phyloP scores from a whole-genome alignment of 108 stramenopile genomes.

The Conticribra weissflogii region DNA sequence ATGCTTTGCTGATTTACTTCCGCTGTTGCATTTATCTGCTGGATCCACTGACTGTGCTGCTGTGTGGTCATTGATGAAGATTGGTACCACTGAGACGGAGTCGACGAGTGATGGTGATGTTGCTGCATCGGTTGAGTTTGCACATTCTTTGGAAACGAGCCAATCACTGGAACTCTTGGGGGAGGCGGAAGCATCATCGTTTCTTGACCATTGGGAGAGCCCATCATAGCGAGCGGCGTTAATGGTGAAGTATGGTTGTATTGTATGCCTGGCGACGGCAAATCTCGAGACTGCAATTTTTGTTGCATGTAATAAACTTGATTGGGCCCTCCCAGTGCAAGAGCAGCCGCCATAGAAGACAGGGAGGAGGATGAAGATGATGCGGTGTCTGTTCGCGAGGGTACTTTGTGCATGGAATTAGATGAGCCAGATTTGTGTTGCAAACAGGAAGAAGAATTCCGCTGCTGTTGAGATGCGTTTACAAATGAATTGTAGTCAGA shows the following conservation, averaged over 20 bases:
- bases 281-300: constrained; percentile 32
- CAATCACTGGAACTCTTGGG: constrained; percentile 32
- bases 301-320: constrained; percentile 46
- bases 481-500: constrained; percentile 14
- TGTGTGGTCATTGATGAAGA: background rate
- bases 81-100: background rate
- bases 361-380: constrained; percentile 54
- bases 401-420: constrained; percentile 40
- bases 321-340: constrained; percentile 58
- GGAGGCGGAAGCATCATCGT: constrained; percentile 80
- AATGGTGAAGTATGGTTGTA: constrained; percentile 55
- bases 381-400: constrained; percentile 27
- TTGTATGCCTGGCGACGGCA: constrained; percentile 11
- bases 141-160: constrained; percentile 16
- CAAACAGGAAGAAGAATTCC: constrained; percentile 6
- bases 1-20: constrained; percentile 16
- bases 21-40: background rate
- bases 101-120: background rate
- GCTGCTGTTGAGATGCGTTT: constrained; percentile 19
- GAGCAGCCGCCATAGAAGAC: constrained; percentile 52
- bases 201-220: constrained; percentile 57
- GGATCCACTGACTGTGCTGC: background rate
- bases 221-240: constrained; percentile 74
- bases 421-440: constrained; percentile 19
- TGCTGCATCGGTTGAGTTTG: constrained; percentile 25